These are phyloP conservation scores for Fraxinus angustifolia DNA, from an alignment of 305 asterid genomes.

Conservation along the genomic window DNA sequence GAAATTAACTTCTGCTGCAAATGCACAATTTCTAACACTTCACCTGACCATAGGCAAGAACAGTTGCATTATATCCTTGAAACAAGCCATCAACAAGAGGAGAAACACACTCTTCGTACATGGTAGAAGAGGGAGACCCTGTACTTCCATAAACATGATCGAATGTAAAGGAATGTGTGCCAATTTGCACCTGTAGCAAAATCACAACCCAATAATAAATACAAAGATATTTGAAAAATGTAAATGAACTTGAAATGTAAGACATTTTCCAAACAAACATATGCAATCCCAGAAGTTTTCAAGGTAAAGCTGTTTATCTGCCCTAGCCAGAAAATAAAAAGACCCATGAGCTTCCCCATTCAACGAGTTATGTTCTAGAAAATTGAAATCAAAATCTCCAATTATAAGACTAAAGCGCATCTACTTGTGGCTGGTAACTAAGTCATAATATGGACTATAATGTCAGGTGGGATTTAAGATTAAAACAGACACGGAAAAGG, in stretches of 20 bases:
- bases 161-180: slow-evolving; percentile 89
- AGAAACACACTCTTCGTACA: slow-evolving; percentile 94
- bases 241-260: slow-evolving; percentile 6
- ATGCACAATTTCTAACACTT: slow-evolving; percentile 4
- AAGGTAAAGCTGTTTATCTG: not conserved
- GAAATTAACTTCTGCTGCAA: not conserved
- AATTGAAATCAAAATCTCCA: not conserved
- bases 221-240: not conserved
- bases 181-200: slow-evolving; percentile 76
- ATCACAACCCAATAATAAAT: slow-evolving; percentile 14
- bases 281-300: not conserved
- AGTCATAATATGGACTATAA: not conserved
- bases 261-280: slow-evolving; percentile 10
- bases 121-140: slow-evolving; percentile 68
- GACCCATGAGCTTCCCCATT: not conserved
- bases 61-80: slow-evolving; percentile 98
- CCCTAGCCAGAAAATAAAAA: not conserved
- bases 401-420: not conserved
- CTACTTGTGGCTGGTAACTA: not conserved
- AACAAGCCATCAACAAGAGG: slow-evolving; percentile 95
- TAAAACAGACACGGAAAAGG: not conserved
- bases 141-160: slow-evolving; percentile 97
- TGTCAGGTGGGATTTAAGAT: not conserved
- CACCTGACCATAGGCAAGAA: slow-evolving; percentile 99
- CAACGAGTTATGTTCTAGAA: not conserved